Base-by-base conservation (phyloP, 2,329 filamentous ascomycete genomes). In the Aspergillus glaucus region DNA sequence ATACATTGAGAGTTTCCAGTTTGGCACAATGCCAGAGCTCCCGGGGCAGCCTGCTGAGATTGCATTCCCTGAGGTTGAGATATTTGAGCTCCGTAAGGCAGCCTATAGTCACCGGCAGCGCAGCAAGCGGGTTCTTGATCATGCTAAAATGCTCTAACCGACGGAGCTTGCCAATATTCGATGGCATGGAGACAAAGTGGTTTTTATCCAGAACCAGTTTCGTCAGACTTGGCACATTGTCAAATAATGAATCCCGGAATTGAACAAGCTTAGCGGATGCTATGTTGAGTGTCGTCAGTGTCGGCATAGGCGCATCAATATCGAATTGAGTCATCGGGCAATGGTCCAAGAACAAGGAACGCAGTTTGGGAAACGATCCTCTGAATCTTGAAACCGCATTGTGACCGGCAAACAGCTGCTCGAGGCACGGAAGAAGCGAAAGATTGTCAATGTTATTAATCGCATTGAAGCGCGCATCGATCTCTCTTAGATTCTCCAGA, bases 1-100 rank as follows among this genome's bases (percentile, higher is more conserved):
- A 97, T 10, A 95, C 85, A 60, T 98, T 98, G 50, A 98, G 79
- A 0, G 86, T 92, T 68, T 97, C 91, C 47, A 98, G 72, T 63
- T 86, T 90, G 59, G 86, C 85, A 45, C 92, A 92, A 77, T 88
- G 92, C 93, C 93, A 98, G n/a, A 98, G 79, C 63, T 98, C 93
- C 63, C 88, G 82, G 2, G 93, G 93, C 28, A 98, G 75, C 61
- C 86, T 86, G 55, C 85, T 86, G 50, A 98, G 79, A 62, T 97
- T 98, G 73, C 97, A 98, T 63, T 93, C 89, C 54, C 92, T 82
- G 15, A 97, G 79, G 64, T 98, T 92, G 37, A 98, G 76, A 53
- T 90, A 86, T 46, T 84, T 85, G 53, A 98, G 76, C 66, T 97
- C 92, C 0, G 79, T 81, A 21, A 98, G 77, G 55, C 88, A 91